A percentile compares a stretch with the other conserved stretches of the same genome.
phyloP scores from a whole-genome alignment of 768 basidiomycete genomes.

The Rhodotorula kratochvilovae region DNA sequence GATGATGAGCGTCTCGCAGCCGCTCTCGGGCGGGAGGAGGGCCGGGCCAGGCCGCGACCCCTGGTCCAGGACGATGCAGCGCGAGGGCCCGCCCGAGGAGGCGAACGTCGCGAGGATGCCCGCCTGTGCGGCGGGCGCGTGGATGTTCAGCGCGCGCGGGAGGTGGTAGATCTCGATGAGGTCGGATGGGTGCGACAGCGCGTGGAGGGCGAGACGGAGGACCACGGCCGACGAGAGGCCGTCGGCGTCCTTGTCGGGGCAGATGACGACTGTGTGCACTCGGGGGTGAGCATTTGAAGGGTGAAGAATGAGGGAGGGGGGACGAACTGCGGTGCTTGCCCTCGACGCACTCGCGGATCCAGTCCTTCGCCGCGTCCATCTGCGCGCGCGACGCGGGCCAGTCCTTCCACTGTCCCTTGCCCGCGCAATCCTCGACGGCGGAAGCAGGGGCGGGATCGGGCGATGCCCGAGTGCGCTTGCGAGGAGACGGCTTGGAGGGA shows the following conservation, averaged over 20 bases:
- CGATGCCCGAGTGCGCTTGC: not conserved
- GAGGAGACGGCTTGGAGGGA: not conserved
- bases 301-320: too few relatives aligned
- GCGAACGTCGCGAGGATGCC: conserved; percentile 43
- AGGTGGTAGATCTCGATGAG: conserved; percentile 51
- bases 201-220: conserved; percentile 43
- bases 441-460: not conserved
- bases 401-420: conserved; percentile 36
- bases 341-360: conserved; percentile 44
- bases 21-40: conserved; percentile 40
- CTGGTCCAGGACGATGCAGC: conserved; percentile 53
- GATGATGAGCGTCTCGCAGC: conserved; percentile 48
- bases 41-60: conserved; percentile 51
- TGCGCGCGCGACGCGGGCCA: conserved; percentile 48
- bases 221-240: conserved; percentile 48
- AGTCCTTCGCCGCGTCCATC: conserved; percentile 45
- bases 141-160: conserved; percentile 52
- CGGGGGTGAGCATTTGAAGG: not conserved
- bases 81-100: conserved; percentile 39
- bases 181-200: conserved; percentile 47
- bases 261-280: conserved; percentile 47
- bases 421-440: not conserved
- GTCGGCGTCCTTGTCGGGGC: conserved; percentile 55
- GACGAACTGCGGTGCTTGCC: conserved; percentile 11
- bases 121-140: conserved; percentile 46